A percentile compares a stretch with the other conserved stretches of the same genome.
Conservation (phyloP, 495 filamentous ascomycete genomes). For the Hypoxylon cercidicola region DNA sequence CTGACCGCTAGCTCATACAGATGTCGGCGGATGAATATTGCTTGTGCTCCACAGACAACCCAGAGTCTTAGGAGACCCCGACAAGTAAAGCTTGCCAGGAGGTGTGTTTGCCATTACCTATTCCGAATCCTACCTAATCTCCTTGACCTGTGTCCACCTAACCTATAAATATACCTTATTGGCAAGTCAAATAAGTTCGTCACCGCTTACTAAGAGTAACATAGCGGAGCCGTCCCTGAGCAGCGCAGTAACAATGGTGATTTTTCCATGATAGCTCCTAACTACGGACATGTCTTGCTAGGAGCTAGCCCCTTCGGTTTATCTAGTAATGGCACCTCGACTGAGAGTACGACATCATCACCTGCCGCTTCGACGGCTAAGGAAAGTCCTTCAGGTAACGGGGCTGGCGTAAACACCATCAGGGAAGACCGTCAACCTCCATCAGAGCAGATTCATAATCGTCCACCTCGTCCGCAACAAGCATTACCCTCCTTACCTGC, state of each 20-base stretch:
- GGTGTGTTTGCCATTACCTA: constrained; percentile 15
- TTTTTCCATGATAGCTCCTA: constrained; percentile 1
- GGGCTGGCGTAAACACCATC: not conserved
- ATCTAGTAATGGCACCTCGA: not conserved
- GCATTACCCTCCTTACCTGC: not conserved
- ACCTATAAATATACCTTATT: not conserved
- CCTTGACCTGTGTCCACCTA: too few species aligned
- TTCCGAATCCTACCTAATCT: not conserved
- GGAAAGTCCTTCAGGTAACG: constrained; percentile 8
- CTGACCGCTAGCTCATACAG: constrained; percentile 25
- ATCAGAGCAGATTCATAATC: constrained; percentile 3
- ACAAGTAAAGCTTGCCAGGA: constrained; percentile 38
- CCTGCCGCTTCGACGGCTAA: constrained; percentile 4
- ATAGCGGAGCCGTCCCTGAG: constrained; percentile 1
- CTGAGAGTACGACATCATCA: constrained; percentile 19
- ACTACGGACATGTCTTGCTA: constrained; percentile 23
- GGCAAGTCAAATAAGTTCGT: not conserved
- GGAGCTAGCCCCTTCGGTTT: constrained; percentile 20
- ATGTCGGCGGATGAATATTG: constrained; percentile 40
- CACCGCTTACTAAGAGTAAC: constrained; percentile 13
- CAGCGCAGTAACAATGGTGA: not conserved
- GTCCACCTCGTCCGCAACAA: constrained; percentile 1
- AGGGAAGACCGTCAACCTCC: not conserved
- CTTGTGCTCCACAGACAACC: constrained; percentile 45
- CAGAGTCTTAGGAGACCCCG: constrained; percentile 46